Base-by-base conservation (phyloP, 1,139 yeast species). In the Candida freyschussii region DNA sequence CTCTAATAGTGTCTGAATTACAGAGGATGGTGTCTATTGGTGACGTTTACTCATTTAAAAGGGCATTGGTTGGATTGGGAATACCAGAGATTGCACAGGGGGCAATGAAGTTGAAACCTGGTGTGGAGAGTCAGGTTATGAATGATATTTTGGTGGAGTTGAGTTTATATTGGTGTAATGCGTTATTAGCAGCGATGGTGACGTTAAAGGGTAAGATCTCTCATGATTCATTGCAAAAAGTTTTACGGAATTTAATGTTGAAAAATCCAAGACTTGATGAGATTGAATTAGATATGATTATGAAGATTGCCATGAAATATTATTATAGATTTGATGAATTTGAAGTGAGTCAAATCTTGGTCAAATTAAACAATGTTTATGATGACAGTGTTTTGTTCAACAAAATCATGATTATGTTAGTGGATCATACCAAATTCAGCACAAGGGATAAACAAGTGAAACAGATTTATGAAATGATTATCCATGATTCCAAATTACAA, bases 381-480 rank as follows among this genome's bases (percentile, higher is more conserved):
- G 38, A 37, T n/a, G 26, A 23, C 8, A 13, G 25, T 2, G 7
- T 27, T 2, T 12, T 40, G 7, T 9, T 25, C 10, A 31, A 28
- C 14, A 17, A 23, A 19, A 17, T 40, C 14, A 18, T 28, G 3
- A 5, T 15, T 10, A 32, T 37, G 23, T 22, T 40, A 7, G 17
- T 31, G 17, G 27, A 35, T 11, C 36, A 35, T 13, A 13, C 33
- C 8, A 17, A 22, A 9, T 32, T 27, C 21, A 21, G 13, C 6
- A 18, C 32, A 12, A 15, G 29, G 7, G 26, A 23, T 10, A 14
- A 15, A 2, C 22, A 26, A 18, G 24, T 55, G 4, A 29, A 17
- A 10, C 32, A 43, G 4, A 45, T 45, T 3, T 54, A 54, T 30
- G 27, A 34, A 6, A 21, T 47, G n/a, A 56, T 57, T n/a, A 27